Conservation (phyloP, 2,329 filamentous ascomycete species). For the Coniosporium tulheliwenetii region DNA sequence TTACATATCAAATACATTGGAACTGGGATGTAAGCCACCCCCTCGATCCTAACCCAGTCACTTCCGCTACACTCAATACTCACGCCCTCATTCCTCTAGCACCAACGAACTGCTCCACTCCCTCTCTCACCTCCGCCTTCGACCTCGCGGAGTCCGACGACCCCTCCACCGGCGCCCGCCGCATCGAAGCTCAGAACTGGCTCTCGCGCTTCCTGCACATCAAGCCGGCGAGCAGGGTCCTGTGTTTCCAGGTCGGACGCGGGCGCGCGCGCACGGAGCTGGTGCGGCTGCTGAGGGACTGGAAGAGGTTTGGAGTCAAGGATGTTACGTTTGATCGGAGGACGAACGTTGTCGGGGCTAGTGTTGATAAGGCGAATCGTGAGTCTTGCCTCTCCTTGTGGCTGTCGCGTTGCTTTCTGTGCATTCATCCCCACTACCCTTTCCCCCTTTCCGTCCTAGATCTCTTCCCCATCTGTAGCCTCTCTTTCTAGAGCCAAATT, state of each 20-base stretch:
- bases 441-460: background rate
- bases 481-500: conserved; percentile 2
- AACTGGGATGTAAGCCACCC: conserved; percentile 20
- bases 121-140: conserved; percentile 5
- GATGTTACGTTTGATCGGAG: conserved; percentile 66
- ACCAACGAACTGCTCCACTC: background rate
- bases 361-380: conserved; percentile 66
- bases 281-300: conserved; percentile 58
- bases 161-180: conserved; percentile 15
- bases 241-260: conserved; percentile 62
- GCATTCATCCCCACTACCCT: conserved; percentile 1
- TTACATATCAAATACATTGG: conserved; percentile 7
- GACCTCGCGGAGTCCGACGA: conserved; percentile 34
- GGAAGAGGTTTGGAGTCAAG: conserved; percentile 63
- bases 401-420: background rate
- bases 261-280: conserved; percentile 65
- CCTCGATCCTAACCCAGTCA: background rate
- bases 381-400: conserved; percentile 21
- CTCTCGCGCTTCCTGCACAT: conserved; percentile 77
- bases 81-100: background rate
- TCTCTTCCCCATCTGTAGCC: background rate
- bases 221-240: conserved; percentile 60
- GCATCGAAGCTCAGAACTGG: conserved; percentile 46
- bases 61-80: background rate
- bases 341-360: conserved; percentile 64